Base-by-base conservation (phyloP, 2,329 filamentous ascomycete genomes). In the Penicillium sp. region DNA sequence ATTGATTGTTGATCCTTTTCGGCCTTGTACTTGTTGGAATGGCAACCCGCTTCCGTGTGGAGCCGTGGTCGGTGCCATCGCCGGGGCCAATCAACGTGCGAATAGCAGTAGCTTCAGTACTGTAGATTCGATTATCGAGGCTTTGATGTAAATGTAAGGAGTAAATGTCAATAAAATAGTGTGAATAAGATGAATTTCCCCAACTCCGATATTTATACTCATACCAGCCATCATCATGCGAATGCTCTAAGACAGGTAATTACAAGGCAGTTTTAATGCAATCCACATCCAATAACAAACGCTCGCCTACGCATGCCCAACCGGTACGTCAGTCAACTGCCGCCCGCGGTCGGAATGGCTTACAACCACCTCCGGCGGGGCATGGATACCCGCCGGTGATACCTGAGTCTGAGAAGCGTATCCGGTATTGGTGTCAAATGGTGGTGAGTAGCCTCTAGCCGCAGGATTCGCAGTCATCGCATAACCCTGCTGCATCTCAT, bases 401-500 rank as follows among this genome's bases (percentile, higher is more conserved):
- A 53, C 44, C 30, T 52, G 33, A 2, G 49, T 54, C 40, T 63
- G 63, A 3, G 65, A 57, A 13, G 58, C 62, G 59, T 72, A 71
- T 8, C 64, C 54, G 28, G 63, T 69, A 39, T 64, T 60, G 9
- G 53, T 41, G 11, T 69, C 59, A 44, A 66, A 68, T 5, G 63
- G 56, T 31, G 63, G 50, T 2, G 53, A 43, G 43, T 53, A 56
- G 2, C 50, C 58, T 46, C 46, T 46, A 20, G 57, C 46, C n/a
- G 27, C 54, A 5, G 63, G 62, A 9, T 65, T 66, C 16, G 62
- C 60, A 13, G 65, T 44, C 41, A 49, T 58, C 20, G 55, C 40
- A 50, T 69, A 69, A 2, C 63, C 62, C 39, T 59, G 54, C 45
- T 68, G 68, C 71, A 73, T 73, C 54, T 73, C 70, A 54, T 66